Percentiles rank a stretch among this genome's conserved stretches.
phyloP scores from a whole-genome alignment of 2,329 filamentous ascomycete species.

The Eurotiales sp. region DNA sequence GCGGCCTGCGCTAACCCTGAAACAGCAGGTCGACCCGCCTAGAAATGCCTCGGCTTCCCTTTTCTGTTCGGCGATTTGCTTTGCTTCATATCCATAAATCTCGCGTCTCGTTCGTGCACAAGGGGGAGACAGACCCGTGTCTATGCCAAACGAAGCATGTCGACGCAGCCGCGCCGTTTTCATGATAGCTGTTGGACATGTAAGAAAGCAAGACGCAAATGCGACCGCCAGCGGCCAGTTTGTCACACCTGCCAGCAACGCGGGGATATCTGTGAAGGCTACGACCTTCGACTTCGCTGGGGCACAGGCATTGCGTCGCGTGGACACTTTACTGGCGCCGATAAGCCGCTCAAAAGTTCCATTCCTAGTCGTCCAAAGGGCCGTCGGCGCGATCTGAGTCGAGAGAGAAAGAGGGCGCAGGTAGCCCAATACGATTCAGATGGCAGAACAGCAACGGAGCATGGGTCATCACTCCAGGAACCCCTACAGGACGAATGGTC shows the following conservation, averaged over 20 bases:
- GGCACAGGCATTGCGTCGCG: conserved; percentile 30
- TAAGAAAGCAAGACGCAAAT: conserved; percentile 26
- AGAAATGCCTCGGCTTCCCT: too few species aligned
- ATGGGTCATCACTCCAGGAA: neutral
- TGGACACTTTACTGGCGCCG: conserved; percentile 28
- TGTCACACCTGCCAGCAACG: conserved; percentile 21
- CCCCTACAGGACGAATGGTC: neutral
- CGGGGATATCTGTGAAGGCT: conserved; percentile 27
- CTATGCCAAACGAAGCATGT: conserved; percentile 22
- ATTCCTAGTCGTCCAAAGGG: conserved; percentile 23
- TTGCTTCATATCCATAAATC: neutral
- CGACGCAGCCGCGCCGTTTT: conserved; percentile 24
- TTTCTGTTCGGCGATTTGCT: neutral
- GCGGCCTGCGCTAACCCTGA: neutral
- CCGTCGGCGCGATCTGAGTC: conserved; percentile 23
- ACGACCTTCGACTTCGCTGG: conserved; percentile 29
- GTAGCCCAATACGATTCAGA: neutral
- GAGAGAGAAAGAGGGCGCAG: conserved; percentile 16
- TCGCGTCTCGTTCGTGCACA: neutral
- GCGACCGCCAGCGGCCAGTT: conserved; percentile 24
- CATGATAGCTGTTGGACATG: conserved; percentile 30
- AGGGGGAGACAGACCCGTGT: too few species aligned
- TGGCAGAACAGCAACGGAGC: neutral
- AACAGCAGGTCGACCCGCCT: neutral
- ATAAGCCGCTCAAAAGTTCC: conserved; percentile 21